These are phyloP conservation scores for Colletotrichum lini DNA, from an alignment of 2,329 filamentous ascomycete genomes.

Conservation along the genomic window DNA sequence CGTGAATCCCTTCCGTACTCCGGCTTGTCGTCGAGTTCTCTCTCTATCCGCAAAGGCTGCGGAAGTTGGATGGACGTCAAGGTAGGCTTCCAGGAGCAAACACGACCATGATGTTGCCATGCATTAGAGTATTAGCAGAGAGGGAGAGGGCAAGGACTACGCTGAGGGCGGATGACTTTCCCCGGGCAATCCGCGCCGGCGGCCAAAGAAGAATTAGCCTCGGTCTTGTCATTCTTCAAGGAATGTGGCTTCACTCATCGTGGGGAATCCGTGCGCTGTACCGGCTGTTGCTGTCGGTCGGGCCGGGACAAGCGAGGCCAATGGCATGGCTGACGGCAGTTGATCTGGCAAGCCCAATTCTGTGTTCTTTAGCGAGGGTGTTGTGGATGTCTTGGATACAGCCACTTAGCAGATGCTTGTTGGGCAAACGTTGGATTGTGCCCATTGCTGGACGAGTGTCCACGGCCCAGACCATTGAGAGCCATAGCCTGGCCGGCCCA, in stretches of 20 bases:
- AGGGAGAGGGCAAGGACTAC: not conserved
- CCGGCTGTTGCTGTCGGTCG: conserved; percentile 10
- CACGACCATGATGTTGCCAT: conserved; percentile 10
- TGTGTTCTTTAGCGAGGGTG: not conserved
- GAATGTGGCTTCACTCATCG: conserved; percentile 12
- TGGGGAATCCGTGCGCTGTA: not conserved
- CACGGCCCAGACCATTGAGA: conserved; percentile 9
- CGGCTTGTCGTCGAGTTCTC: not conserved
- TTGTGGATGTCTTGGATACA: not conserved
- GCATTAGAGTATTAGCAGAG: not conserved
- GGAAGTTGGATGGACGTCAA: not conserved
- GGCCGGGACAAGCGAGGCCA: conserved; percentile 5
- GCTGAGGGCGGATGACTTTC: conserved; percentile 6
- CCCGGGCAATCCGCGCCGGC: not conserved
- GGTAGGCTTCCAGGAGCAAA: not conserved
- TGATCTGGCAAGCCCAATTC: not conserved
- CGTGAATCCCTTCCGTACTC: conserved; percentile 3
- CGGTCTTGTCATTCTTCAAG: not conserved
- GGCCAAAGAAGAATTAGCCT: not conserved
- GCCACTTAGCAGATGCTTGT: not conserved
- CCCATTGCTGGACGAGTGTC: not conserved
- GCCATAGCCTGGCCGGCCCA: not conserved
- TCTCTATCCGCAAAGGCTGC: not conserved
- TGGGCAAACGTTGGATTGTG: not conserved
- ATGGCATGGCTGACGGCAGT: not conserved